Evolutionary conservation across 495 filamentous ascomycete genomes (phyloP), one percentile per base, ranked within the genome.

Genomic region (Penicillium manginii): DNA sequence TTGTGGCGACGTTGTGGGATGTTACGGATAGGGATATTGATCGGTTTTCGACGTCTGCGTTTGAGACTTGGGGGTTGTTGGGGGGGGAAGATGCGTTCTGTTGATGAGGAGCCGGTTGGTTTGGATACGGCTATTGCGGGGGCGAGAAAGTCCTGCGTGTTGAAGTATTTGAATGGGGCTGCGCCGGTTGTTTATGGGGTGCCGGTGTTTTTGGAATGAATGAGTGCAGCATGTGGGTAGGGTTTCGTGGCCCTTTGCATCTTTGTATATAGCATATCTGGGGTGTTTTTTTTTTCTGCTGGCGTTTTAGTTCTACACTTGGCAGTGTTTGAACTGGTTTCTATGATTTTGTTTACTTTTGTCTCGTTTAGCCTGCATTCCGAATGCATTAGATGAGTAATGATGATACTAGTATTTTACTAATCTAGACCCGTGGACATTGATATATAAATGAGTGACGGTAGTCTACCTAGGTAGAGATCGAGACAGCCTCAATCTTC

Each of bases 21-120:
- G 94, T 98, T 19, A 98, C 96, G 12, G 94, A 98, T 64, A 88
- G 89, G 61, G 94, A 98, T 69, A 94, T 96, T 64, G 94, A 98
- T 77, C 87, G 92, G 35, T 96, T 97, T 68, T 87, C 91, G 0
- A 84, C 84, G 21, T 76, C 82, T 15, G 76, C 88, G 3, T 87
- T 96, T 50, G 88, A 93, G 68, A 82, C 86, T 54, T 98, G 94
- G 94, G 94, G 94, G 14, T 68, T 98, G 2, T 75, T 91, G 26
- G 62, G 53, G 50, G 40, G 66, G 62, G 52, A 66, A 52, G 43
- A 65, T 64, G 45, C 54, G 57, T 2, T 72, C 68, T 51, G 32
- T 54, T 5, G 40, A 50, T 10, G 43, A 21, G 2, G 12, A 55
- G n/a, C n/a, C n/a, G 26, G 55, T 74, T 45, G 72, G 77, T 29